Evolutionary conservation across 1,284 basidiomycete genomes (phyloP), one percentile per base, ranked within the genome.

Genomic region (Singerocomus inundabilis): DNA sequence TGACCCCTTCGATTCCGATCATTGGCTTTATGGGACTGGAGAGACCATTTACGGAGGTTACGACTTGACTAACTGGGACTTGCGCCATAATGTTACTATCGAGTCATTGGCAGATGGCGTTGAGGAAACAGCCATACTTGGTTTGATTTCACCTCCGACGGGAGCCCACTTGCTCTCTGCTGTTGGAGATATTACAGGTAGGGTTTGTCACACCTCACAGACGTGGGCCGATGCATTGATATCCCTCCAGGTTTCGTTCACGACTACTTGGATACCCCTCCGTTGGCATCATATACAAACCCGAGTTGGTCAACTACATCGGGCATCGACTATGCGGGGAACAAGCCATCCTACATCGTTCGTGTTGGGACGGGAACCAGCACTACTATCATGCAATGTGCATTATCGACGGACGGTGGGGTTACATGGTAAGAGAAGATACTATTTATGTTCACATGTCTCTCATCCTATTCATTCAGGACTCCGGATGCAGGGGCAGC

Each of bases 1-100:
- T 48, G 76, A 85, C 62, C 82, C 82, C 2, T 80, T 82, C 58
- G 77, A 84, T 61, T 81, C 78, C 1, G 76, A 84, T 60, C 82
- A 84, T 60, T 83, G 80, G 80, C 66, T 85, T 15, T 85, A 84
- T 60, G 82, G 82, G 24, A 85, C 81, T 21, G 81, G 81, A 31
- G 74, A 70, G n/a, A 83, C 76, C 4, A 73, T 84, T 34, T 78
- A 80, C 38, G 83, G 82, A 9, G 79, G 81, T 9, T 77, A 74
- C 47, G 79, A 85, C 56, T 60, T 75, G 35, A 56, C 66, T 13
- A 65, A 80, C 65, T 84, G 82, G 82, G 82, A 85, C 57, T 72
- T 74, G 0, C 61, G 57, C 3, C 81, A 76, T 59, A 84, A 83
- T 53, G 73, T 86, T 30, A 78, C 81, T 0, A 66, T 85, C 47